Evolutionary conservation across 2,329 filamentous ascomycete genomes (phyloP).

Genomic region (Esteya vermicola): DNA sequence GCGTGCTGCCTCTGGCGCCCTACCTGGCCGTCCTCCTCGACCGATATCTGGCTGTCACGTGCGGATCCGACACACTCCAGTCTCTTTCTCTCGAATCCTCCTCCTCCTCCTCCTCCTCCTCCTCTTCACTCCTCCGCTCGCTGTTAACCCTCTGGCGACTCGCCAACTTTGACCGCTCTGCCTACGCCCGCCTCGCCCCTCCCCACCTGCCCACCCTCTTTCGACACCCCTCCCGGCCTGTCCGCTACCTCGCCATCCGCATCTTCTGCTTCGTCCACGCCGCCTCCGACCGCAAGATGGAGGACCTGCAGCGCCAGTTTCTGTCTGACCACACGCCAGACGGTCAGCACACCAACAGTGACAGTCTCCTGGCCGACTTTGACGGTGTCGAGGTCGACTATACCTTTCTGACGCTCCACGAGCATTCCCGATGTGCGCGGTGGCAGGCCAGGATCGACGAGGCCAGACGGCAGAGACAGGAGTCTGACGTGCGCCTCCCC

Average conservation of each 20-base stretch:
- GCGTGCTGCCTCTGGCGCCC: conserved; percentile 69
- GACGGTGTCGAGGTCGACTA: conserved; percentile 70
- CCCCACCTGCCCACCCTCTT: conserved; percentile 57
- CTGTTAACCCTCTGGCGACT: conserved; percentile 66
- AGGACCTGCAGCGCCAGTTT: conserved; percentile 54
- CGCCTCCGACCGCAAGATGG: conserved; percentile 65
- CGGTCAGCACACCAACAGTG: too few species aligned
- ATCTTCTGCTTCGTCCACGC: conserved; percentile 67
- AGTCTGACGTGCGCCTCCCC: conserved; percentile 4
- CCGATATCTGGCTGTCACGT: conserved; percentile 19
- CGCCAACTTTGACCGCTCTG: conserved; percentile 57
- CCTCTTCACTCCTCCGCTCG: too few species aligned
- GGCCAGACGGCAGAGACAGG: conserved; percentile 8
- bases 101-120: not conserved
- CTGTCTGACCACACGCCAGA: too few species aligned
- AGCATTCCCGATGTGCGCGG: conserved; percentile 37
- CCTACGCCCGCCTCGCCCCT: conserved; percentile 48
- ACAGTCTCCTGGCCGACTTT: conserved; percentile 52
- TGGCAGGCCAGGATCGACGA: conserved; percentile 24
- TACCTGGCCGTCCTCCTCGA: conserved; percentile 63
- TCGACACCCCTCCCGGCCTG: conserved; percentile 37
- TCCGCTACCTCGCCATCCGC: conserved; percentile 71
- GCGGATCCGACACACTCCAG: not conserved
- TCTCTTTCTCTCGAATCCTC: not conserved
- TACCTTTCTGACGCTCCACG: conserved; percentile 50